Evolutionary conservation across 2,329 filamentous ascomycete species (phyloP).

Genomic region (Beauveria sp.): DNA sequence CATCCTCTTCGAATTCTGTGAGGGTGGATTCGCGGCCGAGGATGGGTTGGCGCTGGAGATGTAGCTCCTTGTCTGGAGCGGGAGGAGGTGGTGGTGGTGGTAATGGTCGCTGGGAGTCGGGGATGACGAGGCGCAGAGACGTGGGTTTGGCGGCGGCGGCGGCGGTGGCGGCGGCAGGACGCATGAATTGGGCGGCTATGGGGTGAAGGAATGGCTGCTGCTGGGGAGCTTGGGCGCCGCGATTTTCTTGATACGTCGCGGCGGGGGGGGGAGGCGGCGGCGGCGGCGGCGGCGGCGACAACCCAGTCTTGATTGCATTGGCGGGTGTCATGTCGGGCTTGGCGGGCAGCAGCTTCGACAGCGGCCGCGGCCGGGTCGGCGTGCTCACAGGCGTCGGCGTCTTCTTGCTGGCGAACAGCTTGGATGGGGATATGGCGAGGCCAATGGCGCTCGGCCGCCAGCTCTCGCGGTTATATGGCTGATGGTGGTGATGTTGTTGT

Average conservation of each 20-base stretch:
- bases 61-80: constrained; percentile 7
- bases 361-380: constrained; percentile 21
- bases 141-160: background rate
- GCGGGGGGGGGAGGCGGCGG: background rate
- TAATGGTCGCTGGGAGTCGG: constrained; percentile 8
- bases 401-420: constrained; percentile 15
- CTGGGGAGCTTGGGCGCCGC: constrained; percentile 12
- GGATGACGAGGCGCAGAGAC: constrained; percentile 4
- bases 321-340: constrained; percentile 30
- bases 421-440: constrained; percentile 35
- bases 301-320: background rate
- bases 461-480: constrained; percentile 22
- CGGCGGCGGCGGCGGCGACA: background rate
- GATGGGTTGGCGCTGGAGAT: background rate
- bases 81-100: constrained; percentile 4
- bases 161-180: background rate
- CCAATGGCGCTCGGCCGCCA: constrained; percentile 34
- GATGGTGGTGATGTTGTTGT: constrained; percentile 15
- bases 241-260: background rate
- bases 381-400: constrained; percentile 18
- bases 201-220: background rate
- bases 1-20: constrained; percentile 47
- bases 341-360: constrained; percentile 38
- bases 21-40: constrained; percentile 34
- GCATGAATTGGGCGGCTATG: constrained; percentile 15